Base-by-base conservation (phyloP, 352 stramenopile genomes). In the Pythium monospermum region DNA sequence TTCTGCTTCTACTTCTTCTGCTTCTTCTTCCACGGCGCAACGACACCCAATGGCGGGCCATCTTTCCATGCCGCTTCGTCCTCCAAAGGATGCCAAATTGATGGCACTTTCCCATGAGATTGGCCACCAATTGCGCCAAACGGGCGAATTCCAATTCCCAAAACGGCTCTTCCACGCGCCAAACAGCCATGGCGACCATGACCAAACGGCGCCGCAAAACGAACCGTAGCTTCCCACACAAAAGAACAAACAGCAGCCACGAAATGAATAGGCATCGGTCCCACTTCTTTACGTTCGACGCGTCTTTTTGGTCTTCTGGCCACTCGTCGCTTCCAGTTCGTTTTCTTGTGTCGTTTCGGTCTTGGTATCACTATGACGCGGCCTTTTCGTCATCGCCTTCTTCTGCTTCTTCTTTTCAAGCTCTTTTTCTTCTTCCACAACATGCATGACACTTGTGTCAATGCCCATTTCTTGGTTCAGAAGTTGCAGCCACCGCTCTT, bases 401-500 rank as follows among this genome's bases (percentile, higher is more conserved):
- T 33, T 40, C 19, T 22, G 2, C 12, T 57, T 51, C 23, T 33
- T 57, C 33, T 53, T 51, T 15, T 44, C 41, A 0, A 73, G 31
- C 6, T 60, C 55, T 22, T 75, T 77, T 42, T 82, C 62, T 25
- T 86, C 76, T 49, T 91, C 77, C 13, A 87, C 76, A 18, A 91
- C 77, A 30, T 91, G 72, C 53, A 85, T 83, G 8, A 91, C 77
- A n/a, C 59, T 71, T 10, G 71, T 55, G 22, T 84, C 59, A 1
- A 91, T 53, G n/a, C 69, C 65, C 22, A 87, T 54, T 2, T 85
- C 51, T 11, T 77, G 53, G 25, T 63, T 79, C 21, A 96, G 49
- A 4, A 91, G 53, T 10, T 85, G 45, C 2, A 96, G 56, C 85
- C 85, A 95, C 1, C 85, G 59, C n/a, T 73, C 32, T 43, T 96